Conservation (phyloP, 2,329 filamentous ascomycete genomes). For the Nemania abortiva region DNA sequence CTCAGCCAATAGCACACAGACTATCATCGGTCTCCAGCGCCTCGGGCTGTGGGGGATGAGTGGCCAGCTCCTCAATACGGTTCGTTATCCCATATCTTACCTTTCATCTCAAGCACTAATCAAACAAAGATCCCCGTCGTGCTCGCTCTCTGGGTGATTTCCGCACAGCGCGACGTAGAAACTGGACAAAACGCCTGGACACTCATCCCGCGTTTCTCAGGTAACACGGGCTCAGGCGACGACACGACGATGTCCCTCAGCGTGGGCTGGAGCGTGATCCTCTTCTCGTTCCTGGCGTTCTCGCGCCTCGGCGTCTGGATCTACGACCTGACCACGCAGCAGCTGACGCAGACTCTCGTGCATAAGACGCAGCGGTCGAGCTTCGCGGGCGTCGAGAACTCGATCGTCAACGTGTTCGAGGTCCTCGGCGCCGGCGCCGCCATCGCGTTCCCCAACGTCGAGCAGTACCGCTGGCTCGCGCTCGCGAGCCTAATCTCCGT, state of each 20-base stretch:
- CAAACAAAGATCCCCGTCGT: conserved; percentile 54
- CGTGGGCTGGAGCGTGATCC: conserved; percentile 49
- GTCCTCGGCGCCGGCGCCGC: conserved; percentile 54
- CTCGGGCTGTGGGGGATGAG: conserved; percentile 58
- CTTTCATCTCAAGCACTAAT: too few relatives aligned
- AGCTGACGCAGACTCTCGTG: conserved; percentile 58
- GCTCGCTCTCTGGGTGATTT: conserved; percentile 52
- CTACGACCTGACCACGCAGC: conserved; percentile 59
- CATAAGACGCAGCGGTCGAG: conserved; percentile 52
- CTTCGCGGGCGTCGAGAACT: conserved; percentile 58
- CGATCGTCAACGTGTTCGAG: conserved; percentile 56
- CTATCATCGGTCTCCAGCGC: conserved; percentile 51
- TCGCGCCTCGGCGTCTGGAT: conserved; percentile 60
- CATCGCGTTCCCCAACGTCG: conserved; percentile 53
- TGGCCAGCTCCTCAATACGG: conserved; percentile 57
- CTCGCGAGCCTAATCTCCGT: conserved; percentile 53
- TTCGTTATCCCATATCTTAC: conserved; percentile 37
- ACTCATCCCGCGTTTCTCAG: conserved; percentile 22
- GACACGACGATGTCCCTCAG: conserved; percentile 24
- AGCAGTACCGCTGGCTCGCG: conserved; percentile 57
- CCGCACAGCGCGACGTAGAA: conserved; percentile 36
- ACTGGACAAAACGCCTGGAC: conserved; percentile 28
- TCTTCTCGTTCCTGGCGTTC: conserved; percentile 57
- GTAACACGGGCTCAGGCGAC: neutral
- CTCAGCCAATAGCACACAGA: conserved; percentile 41